phyloP scores from a whole-genome alignment of 768 basidiomycete genomes.

The Hericium rajendrae region DNA sequence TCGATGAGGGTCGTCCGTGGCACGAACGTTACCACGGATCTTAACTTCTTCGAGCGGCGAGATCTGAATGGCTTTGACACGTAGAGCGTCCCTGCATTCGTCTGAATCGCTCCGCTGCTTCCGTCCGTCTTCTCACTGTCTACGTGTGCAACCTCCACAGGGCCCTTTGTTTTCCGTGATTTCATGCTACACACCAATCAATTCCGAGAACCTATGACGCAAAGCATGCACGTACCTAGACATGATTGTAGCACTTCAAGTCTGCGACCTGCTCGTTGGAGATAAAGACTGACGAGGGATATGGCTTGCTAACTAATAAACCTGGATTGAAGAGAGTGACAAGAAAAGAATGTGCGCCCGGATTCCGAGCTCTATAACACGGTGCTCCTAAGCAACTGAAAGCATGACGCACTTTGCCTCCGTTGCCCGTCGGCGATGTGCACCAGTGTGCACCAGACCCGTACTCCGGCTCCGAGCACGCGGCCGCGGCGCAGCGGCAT shows the following conservation, averaged over 20 bases:
- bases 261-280: background rate
- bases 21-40: slow-evolving; percentile 77
- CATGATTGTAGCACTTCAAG: background rate
- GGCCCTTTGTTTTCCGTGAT: background rate
- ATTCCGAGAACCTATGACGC: too few relatives aligned
- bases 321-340: background rate
- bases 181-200: too few relatives aligned
- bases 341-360: background rate
- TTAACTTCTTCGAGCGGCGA: slow-evolving; percentile 62
- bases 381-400: background rate
- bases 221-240: background rate
- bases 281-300: background rate
- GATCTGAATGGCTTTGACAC: slow-evolving; percentile 73
- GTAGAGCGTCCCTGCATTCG: slow-evolving; percentile 57
- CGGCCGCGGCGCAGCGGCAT: background rate
- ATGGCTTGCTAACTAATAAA: background rate
- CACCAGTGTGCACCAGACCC: background rate
- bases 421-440: background rate
- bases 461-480: background rate
- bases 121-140: background rate
- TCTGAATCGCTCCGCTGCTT: slow-evolving; percentile 29
- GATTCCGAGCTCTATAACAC: background rate
- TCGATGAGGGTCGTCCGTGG: slow-evolving; percentile 85
- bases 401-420: background rate
- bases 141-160: background rate